phyloP scores from a whole-genome alignment of 1,139 yeast species.

The Nematodospora anomalae region DNA sequence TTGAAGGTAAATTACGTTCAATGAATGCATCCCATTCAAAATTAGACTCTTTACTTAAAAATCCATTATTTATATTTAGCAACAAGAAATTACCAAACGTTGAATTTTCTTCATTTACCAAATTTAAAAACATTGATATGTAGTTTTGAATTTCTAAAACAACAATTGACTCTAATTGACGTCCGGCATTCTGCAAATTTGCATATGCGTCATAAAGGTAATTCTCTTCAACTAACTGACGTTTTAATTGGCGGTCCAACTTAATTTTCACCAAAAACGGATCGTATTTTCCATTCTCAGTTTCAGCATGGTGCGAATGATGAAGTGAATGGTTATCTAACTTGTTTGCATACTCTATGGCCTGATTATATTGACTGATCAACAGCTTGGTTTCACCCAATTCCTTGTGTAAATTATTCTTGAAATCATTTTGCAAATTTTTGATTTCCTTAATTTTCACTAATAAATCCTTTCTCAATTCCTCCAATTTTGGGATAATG shows the following conservation, averaged over 20 bases:
- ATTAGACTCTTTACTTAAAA: conserved; percentile 72
- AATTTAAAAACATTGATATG: conserved; percentile 65
- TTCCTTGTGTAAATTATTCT: conserved; percentile 70
- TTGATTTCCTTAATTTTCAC: conserved; percentile 87
- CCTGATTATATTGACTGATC: conserved; percentile 47
- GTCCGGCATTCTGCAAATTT: conserved; percentile 84
- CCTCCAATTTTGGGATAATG: conserved; percentile 83
- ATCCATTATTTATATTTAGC: conserved; percentile 69
- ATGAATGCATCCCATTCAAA: conserved; percentile 91
- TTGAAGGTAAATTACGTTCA: conserved; percentile 56
- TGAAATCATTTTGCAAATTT: conserved; percentile 78
- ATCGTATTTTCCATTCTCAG: conserved; percentile 58
- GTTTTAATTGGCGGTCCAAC: conserved; percentile 74
- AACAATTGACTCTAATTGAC: conserved; percentile 85
- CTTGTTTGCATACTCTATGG: conserved; percentile 38
- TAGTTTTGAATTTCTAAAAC: conserved; percentile 85
- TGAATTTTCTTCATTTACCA: conserved; percentile 68
- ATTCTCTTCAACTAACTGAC: conserved; percentile 80
- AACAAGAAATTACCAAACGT: conserved; percentile 63
- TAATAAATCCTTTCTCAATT: conserved; percentile 74
- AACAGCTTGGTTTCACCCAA: conserved; percentile 59
- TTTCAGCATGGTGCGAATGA: conserved; percentile 17
- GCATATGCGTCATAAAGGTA: conserved; percentile 83
- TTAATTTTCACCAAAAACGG: conserved; percentile 76
- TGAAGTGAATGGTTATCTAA: conserved; percentile 25